Evolutionary conservation across 2,329 filamentous ascomycete species (phyloP), one percentile per base, ranked within the genome.

Genomic region (Xylaria sp.): DNA sequence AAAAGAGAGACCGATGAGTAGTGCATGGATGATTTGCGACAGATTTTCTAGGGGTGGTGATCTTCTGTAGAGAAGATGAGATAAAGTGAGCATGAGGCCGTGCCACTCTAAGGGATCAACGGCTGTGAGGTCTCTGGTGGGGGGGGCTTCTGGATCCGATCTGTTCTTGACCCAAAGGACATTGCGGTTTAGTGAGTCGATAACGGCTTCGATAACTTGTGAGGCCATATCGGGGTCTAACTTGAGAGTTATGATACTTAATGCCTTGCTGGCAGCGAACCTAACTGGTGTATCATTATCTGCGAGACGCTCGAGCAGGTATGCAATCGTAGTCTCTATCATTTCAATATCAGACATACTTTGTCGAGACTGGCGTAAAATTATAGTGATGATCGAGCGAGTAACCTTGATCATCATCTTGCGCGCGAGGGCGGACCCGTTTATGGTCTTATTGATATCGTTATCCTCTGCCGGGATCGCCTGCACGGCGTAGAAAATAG

Each of bases 281-380:
- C 96, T 87, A 13, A 99, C 94, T 0, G 94, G 93, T 0, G 94
- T 98, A 75, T 98, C 94, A 69, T 93, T 92, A 78, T 99, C 96
- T 1, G 90, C 90, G 1, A 98, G 83, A 13, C 87, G 86, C 68
- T 93, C 91, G 2, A 99, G 85, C 2, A 98, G 85, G 75, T 92
- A 90, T 63, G 94, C 92, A 73, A 99, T 93, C 4, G 92, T 88
- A 35, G 91, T 90, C 81, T 98, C 95, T 18, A 97, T 79, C 77
- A 92, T 84, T 63, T 87, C 86, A 3, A 82, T 84, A 60, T 82
- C 81, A 13, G 76, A 73, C 76, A 80, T 78, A 29, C 81, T 81
- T 58, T 81, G 81, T 4, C 79, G 74, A 18, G 83, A 79, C 69
- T 84, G 85, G 21, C 88, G 85, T 23, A 95, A 81, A 8, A 88